Percentiles rank a stretch among this genome's conserved stretches.
Conservation (phyloP, 2,329 filamentous ascomycete genomes). For the Sarocladium brachiariae region DNA sequence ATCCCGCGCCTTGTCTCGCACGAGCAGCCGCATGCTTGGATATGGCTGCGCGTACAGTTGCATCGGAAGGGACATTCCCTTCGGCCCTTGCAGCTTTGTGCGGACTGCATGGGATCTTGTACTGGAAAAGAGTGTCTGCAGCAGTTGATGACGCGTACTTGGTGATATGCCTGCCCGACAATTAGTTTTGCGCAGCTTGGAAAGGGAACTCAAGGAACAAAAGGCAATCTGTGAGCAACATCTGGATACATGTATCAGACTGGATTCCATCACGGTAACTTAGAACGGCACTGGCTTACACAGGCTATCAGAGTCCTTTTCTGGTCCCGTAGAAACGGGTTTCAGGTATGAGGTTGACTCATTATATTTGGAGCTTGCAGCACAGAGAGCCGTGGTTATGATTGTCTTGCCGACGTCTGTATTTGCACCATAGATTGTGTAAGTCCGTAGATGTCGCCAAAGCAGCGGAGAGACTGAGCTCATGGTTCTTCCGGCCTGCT, state of each 20-base stretch:
- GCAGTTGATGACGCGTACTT: constrained; percentile 47
- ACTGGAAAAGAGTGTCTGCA: constrained; percentile 59
- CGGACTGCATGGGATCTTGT: constrained; percentile 67
- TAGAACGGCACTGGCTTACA: too few species aligned
- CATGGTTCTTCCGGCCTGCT: constrained; percentile 24
- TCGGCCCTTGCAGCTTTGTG: constrained; percentile 58
- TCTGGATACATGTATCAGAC: constrained; percentile 1
- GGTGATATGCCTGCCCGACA: constrained; percentile 51
- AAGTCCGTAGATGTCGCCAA: constrained; percentile 60
- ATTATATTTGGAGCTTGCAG: constrained; percentile 41
- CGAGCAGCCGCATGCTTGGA: constrained; percentile 37
- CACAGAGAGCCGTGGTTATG: constrained; percentile 65
- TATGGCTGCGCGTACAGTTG: constrained; percentile 22
- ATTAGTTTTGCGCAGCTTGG: constrained; percentile 1
- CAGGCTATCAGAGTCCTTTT: constrained; percentile 63
- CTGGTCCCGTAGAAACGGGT: constrained; percentile 71
- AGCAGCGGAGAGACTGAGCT: constrained; percentile 52
- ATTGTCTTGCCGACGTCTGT: constrained; percentile 83
- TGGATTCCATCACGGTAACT: too few species aligned
- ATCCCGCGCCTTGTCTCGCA: constrained; percentile 38
- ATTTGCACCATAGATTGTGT: constrained; percentile 78
- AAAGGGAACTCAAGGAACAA: not conserved
- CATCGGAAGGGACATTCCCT: constrained; percentile 26
- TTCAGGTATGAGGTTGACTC: constrained; percentile 63
- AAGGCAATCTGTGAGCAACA: not conserved